phyloP scores from a whole-genome alignment of 2,329 filamentous ascomycete species.

The Scedosporium dehoogii region DNA sequence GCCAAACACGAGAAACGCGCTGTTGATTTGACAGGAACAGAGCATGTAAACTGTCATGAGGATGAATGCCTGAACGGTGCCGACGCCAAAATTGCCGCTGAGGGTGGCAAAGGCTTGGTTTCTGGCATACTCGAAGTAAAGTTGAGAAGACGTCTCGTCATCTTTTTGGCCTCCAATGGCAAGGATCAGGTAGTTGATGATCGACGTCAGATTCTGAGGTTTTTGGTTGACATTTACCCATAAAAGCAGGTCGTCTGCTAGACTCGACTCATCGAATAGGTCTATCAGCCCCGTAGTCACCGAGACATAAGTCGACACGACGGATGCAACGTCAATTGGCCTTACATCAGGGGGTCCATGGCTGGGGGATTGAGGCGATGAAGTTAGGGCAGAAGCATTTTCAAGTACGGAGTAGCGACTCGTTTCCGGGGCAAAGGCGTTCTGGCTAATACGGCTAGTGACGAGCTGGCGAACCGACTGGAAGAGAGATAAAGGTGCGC shows the following conservation, averaged over 20 bases:
- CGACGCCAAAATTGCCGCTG: conserved; percentile 33
- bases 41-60: conserved; percentile 45
- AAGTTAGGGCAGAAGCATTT: conserved; percentile 22
- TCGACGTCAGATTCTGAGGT: conserved; percentile 26
- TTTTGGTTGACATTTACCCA: conserved; percentile 28
- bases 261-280: conserved; percentile 31
- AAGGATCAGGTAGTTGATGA: conserved; percentile 38
- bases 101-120: conserved; percentile 33
- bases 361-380: conserved; percentile 12
- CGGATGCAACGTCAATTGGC: conserved; percentile 15
- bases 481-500: conserved; percentile 45
- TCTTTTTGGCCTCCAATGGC: conserved; percentile 36
- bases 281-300: conserved; percentile 37
- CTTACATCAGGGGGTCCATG: conserved; percentile 13
- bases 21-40: conserved; percentile 44
- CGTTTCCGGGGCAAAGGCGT: conserved; percentile 41
- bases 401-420: conserved; percentile 40
- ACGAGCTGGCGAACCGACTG: conserved; percentile 44
- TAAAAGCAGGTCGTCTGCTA: conserved; percentile 28
- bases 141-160: conserved; percentile 29
- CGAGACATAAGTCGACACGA: conserved; percentile 26
- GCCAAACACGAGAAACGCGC: conserved; percentile 43
- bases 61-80: conserved; percentile 39
- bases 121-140: conserved; percentile 40
- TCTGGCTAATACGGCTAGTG: conserved; percentile 34